These are phyloP conservation scores for Trichoderma cornu-damae DNA, from an alignment of 2,329 filamentous ascomycete species.

Conservation along the genomic window DNA sequence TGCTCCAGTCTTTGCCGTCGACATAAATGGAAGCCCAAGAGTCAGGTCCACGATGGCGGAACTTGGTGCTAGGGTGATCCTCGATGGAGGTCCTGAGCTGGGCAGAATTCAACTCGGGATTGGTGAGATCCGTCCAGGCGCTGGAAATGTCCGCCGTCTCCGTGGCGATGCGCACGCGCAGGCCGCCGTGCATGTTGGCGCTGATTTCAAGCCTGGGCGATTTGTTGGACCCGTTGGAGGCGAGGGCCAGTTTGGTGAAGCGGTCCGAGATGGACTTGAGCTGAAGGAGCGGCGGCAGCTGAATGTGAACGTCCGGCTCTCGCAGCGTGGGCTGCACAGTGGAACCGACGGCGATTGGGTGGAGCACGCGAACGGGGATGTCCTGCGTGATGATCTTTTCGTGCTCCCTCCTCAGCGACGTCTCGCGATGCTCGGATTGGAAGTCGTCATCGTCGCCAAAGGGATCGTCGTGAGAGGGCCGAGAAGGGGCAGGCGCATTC, in stretches of 20 bases:
- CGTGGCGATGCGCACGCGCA: constrained; percentile 74
- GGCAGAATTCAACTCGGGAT: constrained; percentile 77
- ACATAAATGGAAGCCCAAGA: constrained; percentile 87
- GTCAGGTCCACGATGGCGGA: constrained; percentile 70
- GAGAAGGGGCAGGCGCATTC: constrained; percentile 30
- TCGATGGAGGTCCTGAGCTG: constrained; percentile 67
- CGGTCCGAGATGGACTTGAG: constrained; percentile 92
- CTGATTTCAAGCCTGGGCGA: constrained; percentile 73
- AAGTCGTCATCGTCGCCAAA: constrained; percentile 42
- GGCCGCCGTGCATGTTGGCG: constrained; percentile 89
- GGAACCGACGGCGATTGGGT: constrained; percentile 78
- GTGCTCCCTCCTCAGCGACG: constrained; percentile 60
- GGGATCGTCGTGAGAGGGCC: constrained; percentile 34
- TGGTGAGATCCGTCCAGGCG: constrained; percentile 78
- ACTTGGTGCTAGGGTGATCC: constrained; percentile 76
- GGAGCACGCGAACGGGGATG: constrained; percentile 87
- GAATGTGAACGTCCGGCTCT: constrained; percentile 90
- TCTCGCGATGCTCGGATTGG: constrained; percentile 49
- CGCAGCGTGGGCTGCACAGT: constrained; percentile 87
- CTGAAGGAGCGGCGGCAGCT: constrained; percentile 78
- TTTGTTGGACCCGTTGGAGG: constrained; percentile 37
- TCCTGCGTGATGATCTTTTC: constrained; percentile 94
- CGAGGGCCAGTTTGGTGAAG: constrained; percentile 78
- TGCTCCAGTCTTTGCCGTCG: constrained; percentile 90
- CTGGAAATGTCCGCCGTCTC: constrained; percentile 82